phyloP scores from a whole-genome alignment of 2,329 filamentous ascomycete genomes.

The Xylariaceae sp. region DNA sequence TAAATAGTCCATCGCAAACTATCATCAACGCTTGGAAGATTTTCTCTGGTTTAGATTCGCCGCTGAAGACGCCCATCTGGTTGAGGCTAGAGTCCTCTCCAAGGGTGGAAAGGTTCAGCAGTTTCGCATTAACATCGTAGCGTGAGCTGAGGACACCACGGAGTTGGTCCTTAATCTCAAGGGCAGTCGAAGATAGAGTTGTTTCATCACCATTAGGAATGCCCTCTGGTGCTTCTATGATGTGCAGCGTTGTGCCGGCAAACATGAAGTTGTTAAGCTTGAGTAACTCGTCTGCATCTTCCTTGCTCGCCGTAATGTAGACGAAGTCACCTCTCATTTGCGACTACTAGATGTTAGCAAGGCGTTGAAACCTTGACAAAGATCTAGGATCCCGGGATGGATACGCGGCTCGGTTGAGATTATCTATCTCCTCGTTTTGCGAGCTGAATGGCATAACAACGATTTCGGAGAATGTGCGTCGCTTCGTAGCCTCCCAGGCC shows the following conservation, averaged over 20 bases:
- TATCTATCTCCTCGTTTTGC: constrained; percentile 48
- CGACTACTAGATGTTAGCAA: constrained; percentile 76
- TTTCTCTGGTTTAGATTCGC: constrained; percentile 75
- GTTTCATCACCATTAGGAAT: constrained; percentile 50
- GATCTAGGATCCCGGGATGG: constrained; percentile 45
- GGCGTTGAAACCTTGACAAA: constrained; percentile 53
- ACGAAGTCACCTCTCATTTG: constrained; percentile 71
- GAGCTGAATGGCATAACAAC: constrained; percentile 46
- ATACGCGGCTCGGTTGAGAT: constrained; percentile 45
- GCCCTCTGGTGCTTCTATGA: constrained; percentile 53
- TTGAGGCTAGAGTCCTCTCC: constrained; percentile 74
- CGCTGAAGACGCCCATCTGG: constrained; percentile 77
- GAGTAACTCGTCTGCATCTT: constrained; percentile 67
- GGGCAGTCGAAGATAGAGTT: constrained; percentile 55
- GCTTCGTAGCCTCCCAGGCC: constrained; percentile 50
- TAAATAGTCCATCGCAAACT: constrained; percentile 80
- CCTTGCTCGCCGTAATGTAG: constrained; percentile 68
- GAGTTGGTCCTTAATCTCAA: constrained; percentile 72
- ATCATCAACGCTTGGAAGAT: constrained; percentile 92
- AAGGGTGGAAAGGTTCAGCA: constrained; percentile 83
- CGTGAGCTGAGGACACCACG: constrained; percentile 74
- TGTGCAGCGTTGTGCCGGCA: constrained; percentile 66
- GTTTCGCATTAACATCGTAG: constrained; percentile 73
- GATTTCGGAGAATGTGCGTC: constrained; percentile 48
- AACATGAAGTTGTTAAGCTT: constrained; percentile 73